phyloP scores from a whole-genome alignment of 106 monocot genomes.

The Dioscorea zingiberensis region DNA sequence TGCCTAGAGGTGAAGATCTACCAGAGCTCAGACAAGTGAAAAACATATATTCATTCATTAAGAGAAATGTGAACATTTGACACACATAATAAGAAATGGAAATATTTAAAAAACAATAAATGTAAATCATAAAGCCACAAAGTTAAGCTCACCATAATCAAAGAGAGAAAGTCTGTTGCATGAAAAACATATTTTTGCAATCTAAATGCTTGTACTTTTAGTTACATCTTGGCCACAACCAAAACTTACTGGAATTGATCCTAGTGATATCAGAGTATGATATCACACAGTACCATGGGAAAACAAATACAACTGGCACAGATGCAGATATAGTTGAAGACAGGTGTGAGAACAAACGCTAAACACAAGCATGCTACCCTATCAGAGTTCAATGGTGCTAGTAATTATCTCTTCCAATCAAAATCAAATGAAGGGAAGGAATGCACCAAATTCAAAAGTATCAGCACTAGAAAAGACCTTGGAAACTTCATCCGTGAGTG shows the following conservation, averaged over 20 bases:
- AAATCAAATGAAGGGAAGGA: not conserved
- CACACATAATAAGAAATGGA: no score
- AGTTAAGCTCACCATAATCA: no score
- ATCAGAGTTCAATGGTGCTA: not conserved
- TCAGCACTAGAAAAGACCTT: not conserved
- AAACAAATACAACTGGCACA: not conserved
- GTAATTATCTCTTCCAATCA: not conserved
- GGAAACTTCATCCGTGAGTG: slow-evolving; percentile 38
- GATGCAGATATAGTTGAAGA: not conserved
- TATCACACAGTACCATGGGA: not conserved
- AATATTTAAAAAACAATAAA: no score
- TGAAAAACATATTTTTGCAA: no score
- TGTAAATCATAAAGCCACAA: no score
- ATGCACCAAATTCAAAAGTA: not conserved
- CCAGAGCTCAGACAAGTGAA: no score
- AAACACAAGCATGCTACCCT: not conserved
- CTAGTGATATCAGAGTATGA: not conserved
- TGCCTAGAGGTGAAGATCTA: no score
- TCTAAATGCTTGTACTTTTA: no score
- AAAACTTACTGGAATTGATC: not conserved
- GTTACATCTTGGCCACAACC: not conserved
- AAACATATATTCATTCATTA: no score
- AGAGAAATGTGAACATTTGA: no score
- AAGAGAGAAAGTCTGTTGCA: no score
- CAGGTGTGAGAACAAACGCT: not conserved